Base-by-base conservation (phyloP, 1,284 basidiomycete genomes). In the Sparassis latifolia region DNA sequence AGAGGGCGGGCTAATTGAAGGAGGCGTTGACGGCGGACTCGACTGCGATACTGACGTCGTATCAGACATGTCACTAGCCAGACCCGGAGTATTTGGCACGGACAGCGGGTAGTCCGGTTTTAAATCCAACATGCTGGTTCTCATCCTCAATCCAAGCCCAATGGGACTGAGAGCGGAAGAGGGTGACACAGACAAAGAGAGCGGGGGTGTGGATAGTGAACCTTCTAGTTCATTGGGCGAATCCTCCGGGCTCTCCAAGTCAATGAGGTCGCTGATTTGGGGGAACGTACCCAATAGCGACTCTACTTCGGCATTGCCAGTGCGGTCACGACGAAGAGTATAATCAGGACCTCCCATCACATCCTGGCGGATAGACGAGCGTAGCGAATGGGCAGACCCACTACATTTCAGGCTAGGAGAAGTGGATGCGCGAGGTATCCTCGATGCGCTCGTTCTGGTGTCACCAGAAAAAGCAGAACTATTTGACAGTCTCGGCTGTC, bases 61-160 rank as follows among this genome's bases (percentile, higher is more conserved):
- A 52, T 84, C 83, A 12, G 80, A 85, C 49, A 71, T 68, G 59
- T 86, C 84, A 20, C 77, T 74, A n/a, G 75, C 69, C 28, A 86
- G 68, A 51, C 83, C 82, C 3, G 84, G 82, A 5, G 77, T 83
- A 32, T 71, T 72, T 20, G 76, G 75, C 5, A 68, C 60, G 46
- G 68, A 67, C 35, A 37, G 12, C 2, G 55, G 57, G 47, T 63
- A 63, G 20, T 59, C 59, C 6, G 53, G 58, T 28, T 53, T 42
- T 2, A 62, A 51, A 6, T 63, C 64, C 6, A 61, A 59, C 3
- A 52, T 42, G 2, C 62, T 61, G 29, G 48, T 49, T 20, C 52
- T 56, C 42, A 52, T 57, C 30, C 49, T 48, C 12, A 58, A 42
- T 7, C 55, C 54, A 12, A 58, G 53, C 2, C 50, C 60, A 4